phyloP scores from a whole-genome alignment of 352 stramenopile species.

The Phytophthora rubi region DNA sequence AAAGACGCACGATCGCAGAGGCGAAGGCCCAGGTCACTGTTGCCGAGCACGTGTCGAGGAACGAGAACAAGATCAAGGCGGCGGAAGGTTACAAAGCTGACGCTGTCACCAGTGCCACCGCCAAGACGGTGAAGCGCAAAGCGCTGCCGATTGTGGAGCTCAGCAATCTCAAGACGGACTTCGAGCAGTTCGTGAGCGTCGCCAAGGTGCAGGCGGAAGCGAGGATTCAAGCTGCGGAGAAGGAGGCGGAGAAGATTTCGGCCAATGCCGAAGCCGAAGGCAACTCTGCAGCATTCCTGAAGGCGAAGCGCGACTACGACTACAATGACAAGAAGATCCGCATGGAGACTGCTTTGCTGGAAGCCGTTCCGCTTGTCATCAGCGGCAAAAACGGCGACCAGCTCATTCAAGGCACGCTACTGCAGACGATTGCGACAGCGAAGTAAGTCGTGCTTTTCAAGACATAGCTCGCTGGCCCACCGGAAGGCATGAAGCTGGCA shows the following conservation, averaged over 20 bases:
- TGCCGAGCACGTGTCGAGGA: slow-evolving; percentile 58
- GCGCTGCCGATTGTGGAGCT: slow-evolving; percentile 63
- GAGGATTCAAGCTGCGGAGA: slow-evolving; percentile 68
- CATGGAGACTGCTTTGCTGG: slow-evolving; percentile 63
- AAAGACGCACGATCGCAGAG: slow-evolving; percentile 76
- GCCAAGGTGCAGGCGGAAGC: slow-evolving; percentile 70
- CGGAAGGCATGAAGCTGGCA: slow-evolving; percentile 16
- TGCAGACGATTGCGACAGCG: slow-evolving; percentile 22
- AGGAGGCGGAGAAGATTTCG: slow-evolving; percentile 59
- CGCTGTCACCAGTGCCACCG: slow-evolving; percentile 58
- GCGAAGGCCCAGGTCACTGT: slow-evolving; percentile 80
- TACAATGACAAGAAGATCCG: slow-evolving; percentile 77
- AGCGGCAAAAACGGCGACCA: slow-evolving; percentile 86
- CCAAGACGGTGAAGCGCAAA: slow-evolving; percentile 68
- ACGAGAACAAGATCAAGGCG: slow-evolving; percentile 76
- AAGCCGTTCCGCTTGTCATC: slow-evolving; percentile 75
- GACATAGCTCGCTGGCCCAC: slow-evolving; percentile 8
- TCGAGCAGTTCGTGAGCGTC: slow-evolving; percentile 72
- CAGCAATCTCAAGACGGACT: slow-evolving; percentile 60
- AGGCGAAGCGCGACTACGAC: slow-evolving; percentile 82
- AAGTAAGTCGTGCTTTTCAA: slow-evolving; percentile 20
- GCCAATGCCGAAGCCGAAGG: slow-evolving; percentile 67
- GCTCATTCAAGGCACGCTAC: slow-evolving; percentile 57
- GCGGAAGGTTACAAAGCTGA: slow-evolving; percentile 75
- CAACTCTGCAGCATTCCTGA: slow-evolving; percentile 60